Percentiles rank a stretch among this genome's conserved stretches.
phyloP scores from a whole-genome alignment of 2,329 filamentous ascomycete genomes.

The Neofusicoccum cordaticola region DNA sequence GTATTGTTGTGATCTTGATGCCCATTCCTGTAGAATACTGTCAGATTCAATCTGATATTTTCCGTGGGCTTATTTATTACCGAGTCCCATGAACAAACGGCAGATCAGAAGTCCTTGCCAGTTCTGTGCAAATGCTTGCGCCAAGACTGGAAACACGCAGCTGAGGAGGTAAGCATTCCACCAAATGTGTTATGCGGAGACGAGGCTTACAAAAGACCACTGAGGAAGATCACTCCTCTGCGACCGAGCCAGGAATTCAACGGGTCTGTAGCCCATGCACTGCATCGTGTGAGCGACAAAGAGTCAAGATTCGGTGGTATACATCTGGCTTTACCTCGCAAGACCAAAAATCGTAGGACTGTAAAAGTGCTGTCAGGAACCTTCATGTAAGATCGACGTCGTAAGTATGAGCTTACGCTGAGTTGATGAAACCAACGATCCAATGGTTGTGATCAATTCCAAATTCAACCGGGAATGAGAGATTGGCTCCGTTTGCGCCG shows the following conservation, averaged over 20 bases:
- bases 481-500: conserved; percentile 48
- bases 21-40: conserved; percentile 42
- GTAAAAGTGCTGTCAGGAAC: background rate
- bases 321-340: background rate
- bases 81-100: conserved; percentile 37
- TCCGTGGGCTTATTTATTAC: background rate
- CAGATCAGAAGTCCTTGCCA: conserved; percentile 40
- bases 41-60: conserved; percentile 19
- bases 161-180: background rate
- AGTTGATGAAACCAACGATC: conserved; percentile 27
- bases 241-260: conserved; percentile 27
- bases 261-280: conserved; percentile 19
- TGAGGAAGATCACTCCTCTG: conserved; percentile 27
- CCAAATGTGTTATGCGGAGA: background rate
- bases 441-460: conserved; percentile 42
- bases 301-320: background rate
- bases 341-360: background rate
- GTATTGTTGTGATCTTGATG: conserved; percentile 44
- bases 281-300: background rate
- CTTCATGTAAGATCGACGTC: background rate
- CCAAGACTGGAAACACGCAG: conserved; percentile 30
- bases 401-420: background rate
- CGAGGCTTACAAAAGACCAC: conserved; percentile 9
- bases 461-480: conserved; percentile 58
- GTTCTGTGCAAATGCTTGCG: conserved; percentile 32